A percentile compares a stretch with the other conserved stretches of the same genome.
These are phyloP conservation scores for Penicillium sp. DNA, from an alignment of 2,329 filamentous ascomycete genomes.

Conservation along the genomic window DNA sequence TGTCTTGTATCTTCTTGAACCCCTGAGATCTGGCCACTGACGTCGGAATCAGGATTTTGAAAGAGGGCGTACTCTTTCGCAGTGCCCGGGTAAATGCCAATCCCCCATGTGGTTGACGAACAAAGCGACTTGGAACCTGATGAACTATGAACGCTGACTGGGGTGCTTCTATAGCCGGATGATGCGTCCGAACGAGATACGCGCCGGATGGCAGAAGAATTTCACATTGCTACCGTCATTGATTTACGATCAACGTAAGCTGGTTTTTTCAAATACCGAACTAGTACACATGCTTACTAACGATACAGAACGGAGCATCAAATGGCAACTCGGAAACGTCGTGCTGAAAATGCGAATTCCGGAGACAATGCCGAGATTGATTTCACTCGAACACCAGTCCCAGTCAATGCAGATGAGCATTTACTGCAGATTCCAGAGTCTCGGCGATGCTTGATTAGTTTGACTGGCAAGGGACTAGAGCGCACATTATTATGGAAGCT, in stretches of 20 bases:
- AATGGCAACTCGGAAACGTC: conserved; percentile 64
- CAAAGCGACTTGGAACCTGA: background rate
- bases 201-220: conserved; percentile 57
- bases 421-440: conserved; percentile 65
- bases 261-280: background rate
- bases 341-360: conserved; percentile 36
- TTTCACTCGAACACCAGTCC: conserved; percentile 38
- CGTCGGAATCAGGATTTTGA: conserved; percentile 44
- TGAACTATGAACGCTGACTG: background rate
- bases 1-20: background rate
- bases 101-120: background rate
- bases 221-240: conserved; percentile 70
- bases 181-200: conserved; percentile 70
- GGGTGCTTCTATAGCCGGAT: conserved; percentile 50
- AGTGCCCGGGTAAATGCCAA: conserved; percentile 61
- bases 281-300: background rate
- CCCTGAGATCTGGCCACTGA: conserved; percentile 6
- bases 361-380: conserved; percentile 9
- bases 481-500: conserved; percentile 66
- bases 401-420: conserved; percentile 54
- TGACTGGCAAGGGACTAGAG: conserved; percentile 74
- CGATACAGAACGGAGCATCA: conserved; percentile 69
- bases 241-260: conserved; percentile 74
- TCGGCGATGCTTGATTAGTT: conserved; percentile 66
- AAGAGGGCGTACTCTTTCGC: conserved; percentile 66